Evolutionary conservation across 768 basidiomycete genomes (phyloP), one percentile per base, ranked within the genome.

Genomic region (Butyriboletus loyo): DNA sequence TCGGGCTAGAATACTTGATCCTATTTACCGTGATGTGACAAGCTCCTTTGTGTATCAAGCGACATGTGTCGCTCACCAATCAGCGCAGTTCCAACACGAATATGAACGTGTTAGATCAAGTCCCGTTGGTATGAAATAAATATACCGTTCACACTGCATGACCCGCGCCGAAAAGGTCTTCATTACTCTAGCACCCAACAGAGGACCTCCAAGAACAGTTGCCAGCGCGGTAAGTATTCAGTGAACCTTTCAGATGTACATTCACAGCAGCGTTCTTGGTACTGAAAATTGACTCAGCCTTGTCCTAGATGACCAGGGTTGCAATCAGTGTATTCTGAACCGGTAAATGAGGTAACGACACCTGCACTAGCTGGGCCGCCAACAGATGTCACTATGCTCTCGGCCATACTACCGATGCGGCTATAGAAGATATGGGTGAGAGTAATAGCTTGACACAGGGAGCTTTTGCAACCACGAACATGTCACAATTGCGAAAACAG

Each of bases 361-460:
- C 71, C 72, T 7, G 53, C 66, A 30, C 68, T 68, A 1, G 77
- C 85, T 39, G 74, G 59, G 11, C 85, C 86, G 7, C 83, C 86
- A 10, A 63, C 76, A 37, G 78, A 80, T 15, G 81, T 84, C 27
- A 87, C 67, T 19, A 87, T 63, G 14, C 82, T 87, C 45, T 74
- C 68, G 2, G 72, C 79, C 9, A 69, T 52, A 14, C 80, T 85
- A n/a, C 73, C 83, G 50, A 76, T 61, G n/a, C n/a, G 28, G 83
- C 86, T 87, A 38, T 28, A 36, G 46, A 42, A 41, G 7, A 44
- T 21, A 6, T 41, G 30, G 10, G 22, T 46, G 17, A 50, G 43
- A 9, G 4, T n/a, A 14, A 41, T n/a, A 31, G 27, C 27, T 43
- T 42, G 14, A 14, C 27, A 15, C 22, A 3, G 10, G 9, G 13